Evolutionary conservation across 2,329 filamentous ascomycete species (phyloP), one percentile per base, ranked within the genome.

Genomic region (Alternaria tenuissima): DNA sequence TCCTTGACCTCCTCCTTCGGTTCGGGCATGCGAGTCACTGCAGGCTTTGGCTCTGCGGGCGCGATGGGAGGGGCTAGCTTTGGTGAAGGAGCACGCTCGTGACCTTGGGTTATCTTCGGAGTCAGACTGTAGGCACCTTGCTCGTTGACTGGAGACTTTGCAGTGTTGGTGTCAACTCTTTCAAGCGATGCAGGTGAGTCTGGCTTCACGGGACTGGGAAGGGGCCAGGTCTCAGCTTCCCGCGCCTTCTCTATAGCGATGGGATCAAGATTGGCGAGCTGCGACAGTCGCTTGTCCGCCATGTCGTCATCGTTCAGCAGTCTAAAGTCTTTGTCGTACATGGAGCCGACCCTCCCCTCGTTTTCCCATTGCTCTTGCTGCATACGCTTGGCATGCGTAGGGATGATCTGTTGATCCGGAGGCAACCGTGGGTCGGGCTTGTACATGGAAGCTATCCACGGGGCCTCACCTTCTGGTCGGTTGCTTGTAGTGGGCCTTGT

Each of bases 291-390:
- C 52, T 76, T 74, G 42, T 64, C 61, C 28, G 68, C 56, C 67
- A 71, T 69, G 24, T 91, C 87, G 49, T 91, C 87, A 38, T 81
- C 75, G 67, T 91, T 95, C 63, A 98, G 82, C 6, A 94, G 90
- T 18, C 91, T 88, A 80, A 97, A 95, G 61, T 96, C 90, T 64
- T 88, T 91, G 80, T 97, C 94, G 76, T 97, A 97, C 26, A 90
- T 85, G 60, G 88, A 92, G 4, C 93, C 93, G 64, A 92, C 91
- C 66, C 92, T 93, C 64, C 94, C 94, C 78, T 97, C 92, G 69
- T 89, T 91, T 79, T 96, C 93, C 94, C 93, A 97, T 77, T 94
- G 92, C 78, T 97, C 93, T 81, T 97, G 94, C 77, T 95, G 92
- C 78, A 98, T 85, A 57, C 92, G 87, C 72, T 91, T 93, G 12